Base-by-base conservation (phyloP, 1,284 basidiomycete genomes). In the Cryptococcus wingfieldii region DNA sequence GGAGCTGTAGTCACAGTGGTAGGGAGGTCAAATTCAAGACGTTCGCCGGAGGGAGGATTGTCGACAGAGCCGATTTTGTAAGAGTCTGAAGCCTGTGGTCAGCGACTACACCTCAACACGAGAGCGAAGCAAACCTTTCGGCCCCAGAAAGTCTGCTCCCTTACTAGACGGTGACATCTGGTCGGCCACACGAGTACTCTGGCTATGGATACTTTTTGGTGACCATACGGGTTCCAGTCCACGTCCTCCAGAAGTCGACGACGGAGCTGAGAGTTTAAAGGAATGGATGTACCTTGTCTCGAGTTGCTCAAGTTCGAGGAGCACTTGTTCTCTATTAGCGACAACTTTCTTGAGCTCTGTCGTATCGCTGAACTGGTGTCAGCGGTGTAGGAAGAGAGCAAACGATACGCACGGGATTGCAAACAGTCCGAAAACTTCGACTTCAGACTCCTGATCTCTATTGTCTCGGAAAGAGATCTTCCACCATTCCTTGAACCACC, bases 251-350 rank as follows among this genome's bases (percentile, higher is more conserved):
- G 31, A 2, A 34, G 31, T 8, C 10, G 31, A 34, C 10, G 31
- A 34, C 31, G 31, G 31, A 8, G 31, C 31, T 9, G 44, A 37
- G 10, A 51, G 18, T 1, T 51, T 54, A 78, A 89, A 89, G 0
- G 86, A 87, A 50, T 80, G 79, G 62, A 90, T 88, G 67, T 89
- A 90, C 65, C 81, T 82, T 6, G 86, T 83, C 76, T 90, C 88
- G 3, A 87, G 86, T 49, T 85, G 81, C 76, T 91, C 88, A 8
- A 91, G 80, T 57, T 86, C 83, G 60, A 88, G 83, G 23, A 90
- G 76, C 19, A 89, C 84, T 63, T 82, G 80, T 58, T 87, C 86
- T 25, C 89, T 80, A 70, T 89, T 84, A 28, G 83, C 81, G 44
- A 90, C 86, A 25, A 89, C 80, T 3, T 82, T 63, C 0, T 83